Percentiles rank a stretch among this genome's conserved stretches.
These are phyloP conservation scores for Tulasnella sp. DNA, from an alignment of 768 basidiomycete genomes.

Conservation along the genomic window DNA sequence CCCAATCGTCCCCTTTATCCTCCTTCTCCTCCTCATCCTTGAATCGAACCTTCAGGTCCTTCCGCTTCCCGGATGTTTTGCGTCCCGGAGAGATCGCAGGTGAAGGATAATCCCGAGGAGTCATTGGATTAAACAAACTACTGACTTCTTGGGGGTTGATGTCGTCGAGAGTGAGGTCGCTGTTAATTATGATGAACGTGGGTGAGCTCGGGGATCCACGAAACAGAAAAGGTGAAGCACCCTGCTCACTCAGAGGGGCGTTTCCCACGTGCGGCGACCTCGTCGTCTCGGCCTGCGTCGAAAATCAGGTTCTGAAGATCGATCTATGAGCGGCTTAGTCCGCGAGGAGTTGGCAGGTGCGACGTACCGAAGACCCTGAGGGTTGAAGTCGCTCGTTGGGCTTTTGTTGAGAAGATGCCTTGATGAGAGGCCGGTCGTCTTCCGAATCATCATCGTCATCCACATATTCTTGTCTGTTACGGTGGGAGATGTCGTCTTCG, in stretches of 20 bases:
- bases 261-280: neutral
- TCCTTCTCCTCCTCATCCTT: neutral
- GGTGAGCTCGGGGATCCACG: neutral
- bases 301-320: neutral
- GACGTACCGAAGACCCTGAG: neutral
- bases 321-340: neutral
- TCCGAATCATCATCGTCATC: conserved; percentile 14
- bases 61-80: neutral
- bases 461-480: neutral
- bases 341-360: too few species aligned
- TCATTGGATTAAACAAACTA: neutral
- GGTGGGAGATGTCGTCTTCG: neutral
- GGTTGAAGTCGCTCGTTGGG: neutral
- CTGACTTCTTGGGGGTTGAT: neutral
- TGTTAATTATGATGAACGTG: neutral
- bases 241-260: neutral
- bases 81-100: neutral
- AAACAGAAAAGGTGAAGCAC: neutral
- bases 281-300: conserved; percentile 10
- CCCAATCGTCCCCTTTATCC: neutral
- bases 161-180: neutral
- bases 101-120: neutral
- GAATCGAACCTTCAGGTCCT: conserved; percentile 15
- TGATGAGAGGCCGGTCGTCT: neutral
- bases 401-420: neutral